Evolutionary conservation across 2,329 filamentous ascomycete genomes (phyloP).

Genomic region (Dothistroma pini): DNA sequence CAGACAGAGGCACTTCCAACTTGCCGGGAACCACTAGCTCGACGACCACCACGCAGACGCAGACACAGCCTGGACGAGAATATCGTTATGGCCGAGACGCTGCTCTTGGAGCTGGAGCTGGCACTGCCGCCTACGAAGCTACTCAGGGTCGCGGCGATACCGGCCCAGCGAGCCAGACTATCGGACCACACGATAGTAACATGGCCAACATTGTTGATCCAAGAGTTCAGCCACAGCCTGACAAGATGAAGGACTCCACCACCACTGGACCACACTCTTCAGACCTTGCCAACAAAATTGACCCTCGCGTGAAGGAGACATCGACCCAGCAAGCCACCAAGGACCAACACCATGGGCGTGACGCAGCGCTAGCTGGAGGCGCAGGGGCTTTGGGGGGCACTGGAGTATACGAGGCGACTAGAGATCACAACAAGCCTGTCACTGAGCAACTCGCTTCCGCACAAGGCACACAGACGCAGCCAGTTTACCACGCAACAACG

Average conservation of each 20-base stretch:
- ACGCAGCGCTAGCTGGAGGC: conserved; percentile 34
- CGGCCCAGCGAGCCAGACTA: conserved; percentile 26
- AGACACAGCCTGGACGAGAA: neutral
- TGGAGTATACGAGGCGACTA: conserved; percentile 1
- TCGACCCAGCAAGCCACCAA: neutral
- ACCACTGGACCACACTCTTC: conserved; percentile 21
- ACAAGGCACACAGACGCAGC: neutral
- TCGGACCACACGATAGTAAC: conserved; percentile 29
- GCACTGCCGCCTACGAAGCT: conserved; percentile 23
- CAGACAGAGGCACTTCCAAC: neutral
- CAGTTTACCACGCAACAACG: neutral
- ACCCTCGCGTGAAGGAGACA: conserved; percentile 13
- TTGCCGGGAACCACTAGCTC: neutral
- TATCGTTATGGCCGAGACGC: conserved; percentile 34
- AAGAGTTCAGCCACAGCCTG: conserved; percentile 26
- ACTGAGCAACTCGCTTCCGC: neutral
- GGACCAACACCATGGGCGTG: conserved; percentile 29
- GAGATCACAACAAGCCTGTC: neutral
- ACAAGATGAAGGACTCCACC: conserved; percentile 28
- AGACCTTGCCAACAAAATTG: conserved; percentile 23
- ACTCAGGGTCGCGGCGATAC: conserved; percentile 18
- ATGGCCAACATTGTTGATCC: conserved; percentile 27
- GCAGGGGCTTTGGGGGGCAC: conserved; percentile 21
- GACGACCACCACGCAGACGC: neutral
- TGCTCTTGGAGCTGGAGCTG: conserved; percentile 31